These are phyloP conservation scores for Scedosporium aurantiacum DNA, from an alignment of 2,329 filamentous ascomycete species.

Conservation along the genomic window DNA sequence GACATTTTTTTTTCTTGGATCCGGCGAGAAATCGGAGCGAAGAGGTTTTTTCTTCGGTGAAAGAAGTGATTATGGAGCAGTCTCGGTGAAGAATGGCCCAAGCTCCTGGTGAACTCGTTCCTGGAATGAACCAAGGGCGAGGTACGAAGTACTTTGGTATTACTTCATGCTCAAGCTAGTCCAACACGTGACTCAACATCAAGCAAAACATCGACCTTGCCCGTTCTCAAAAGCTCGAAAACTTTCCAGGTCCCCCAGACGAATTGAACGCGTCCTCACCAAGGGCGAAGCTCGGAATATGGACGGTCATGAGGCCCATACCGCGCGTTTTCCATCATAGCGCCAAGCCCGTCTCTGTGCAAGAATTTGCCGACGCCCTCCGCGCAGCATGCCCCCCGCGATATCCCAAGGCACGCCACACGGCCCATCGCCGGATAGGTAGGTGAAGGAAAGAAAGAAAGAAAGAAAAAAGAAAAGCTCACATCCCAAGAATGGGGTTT, in stretches of 20 bases:
- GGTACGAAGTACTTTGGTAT: not conserved
- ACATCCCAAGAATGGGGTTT: not conserved
- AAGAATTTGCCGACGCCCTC: constrained; percentile 4
- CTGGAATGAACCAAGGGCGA: not conserved
- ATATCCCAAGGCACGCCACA: not conserved
- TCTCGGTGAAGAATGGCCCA: not conserved
- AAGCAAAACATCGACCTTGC: not conserved
- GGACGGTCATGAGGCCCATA: constrained; percentile 18
- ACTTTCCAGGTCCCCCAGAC: not conserved
- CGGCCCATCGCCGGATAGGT: constrained; percentile 2
- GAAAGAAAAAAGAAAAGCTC: not conserved
- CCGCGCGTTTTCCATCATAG: constrained; percentile 23
- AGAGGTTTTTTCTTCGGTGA: not conserved
- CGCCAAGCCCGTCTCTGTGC: constrained; percentile 23
- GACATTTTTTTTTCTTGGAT: not conserved
- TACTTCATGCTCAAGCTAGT: not conserved
- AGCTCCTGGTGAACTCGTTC: not conserved
- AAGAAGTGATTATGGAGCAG: not conserved
- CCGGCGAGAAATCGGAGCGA: not conserved
- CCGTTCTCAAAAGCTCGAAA: not conserved
- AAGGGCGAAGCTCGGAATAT: not conserved
- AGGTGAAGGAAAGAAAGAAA: not conserved
- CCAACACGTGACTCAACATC: not conserved
- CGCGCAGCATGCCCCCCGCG: constrained; percentile 5
- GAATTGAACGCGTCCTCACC: not conserved